Conservation (phyloP, 129 eudicot genomes). For the Dittrichia graveolens region DNA sequence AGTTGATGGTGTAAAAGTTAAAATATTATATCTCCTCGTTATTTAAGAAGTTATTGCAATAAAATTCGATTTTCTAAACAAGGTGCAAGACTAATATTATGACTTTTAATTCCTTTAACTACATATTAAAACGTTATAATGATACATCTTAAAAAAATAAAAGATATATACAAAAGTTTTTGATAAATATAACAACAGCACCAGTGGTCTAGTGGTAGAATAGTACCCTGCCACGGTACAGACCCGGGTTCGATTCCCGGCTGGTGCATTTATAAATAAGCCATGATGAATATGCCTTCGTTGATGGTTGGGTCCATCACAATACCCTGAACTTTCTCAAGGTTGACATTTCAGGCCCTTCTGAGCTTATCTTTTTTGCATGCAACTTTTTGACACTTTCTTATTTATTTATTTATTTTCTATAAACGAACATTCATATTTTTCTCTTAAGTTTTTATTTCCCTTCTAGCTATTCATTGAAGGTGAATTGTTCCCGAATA, state of each 20-base stretch:
- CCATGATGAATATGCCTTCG: conserved; percentile 8
- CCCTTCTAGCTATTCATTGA: too few relatives aligned
- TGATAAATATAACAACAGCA: conserved; percentile 10
- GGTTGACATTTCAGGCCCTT: background rate
- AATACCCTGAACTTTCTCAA: background rate
- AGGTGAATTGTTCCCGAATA: too few relatives aligned
- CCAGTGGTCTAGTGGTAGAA: conserved; percentile 99
- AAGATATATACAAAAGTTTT: too few relatives aligned
- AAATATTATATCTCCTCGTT: too few relatives aligned
- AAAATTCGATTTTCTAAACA: too few relatives aligned
- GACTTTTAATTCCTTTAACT: too few relatives aligned
- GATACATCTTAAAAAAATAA: background rate
- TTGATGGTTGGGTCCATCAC: conserved; percentile 23
- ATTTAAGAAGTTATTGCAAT: too few relatives aligned
- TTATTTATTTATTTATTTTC: background rate
- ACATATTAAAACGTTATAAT: too few relatives aligned
- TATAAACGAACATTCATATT: too few relatives aligned
- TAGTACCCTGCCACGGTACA: conserved; percentile 87
- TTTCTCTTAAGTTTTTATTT: too few relatives aligned
- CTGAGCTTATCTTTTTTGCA: conserved; percentile 5
- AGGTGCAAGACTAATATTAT: too few relatives aligned
- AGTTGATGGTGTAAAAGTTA: too few relatives aligned
- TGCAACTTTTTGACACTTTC: background rate
- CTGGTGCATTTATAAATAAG: conserved; percentile 48
- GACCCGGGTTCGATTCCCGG: conserved; percentile 93